Evolutionary conservation across 2,329 filamentous ascomycete genomes (phyloP).

Genomic region (Apiospora rasikravindrae): DNA sequence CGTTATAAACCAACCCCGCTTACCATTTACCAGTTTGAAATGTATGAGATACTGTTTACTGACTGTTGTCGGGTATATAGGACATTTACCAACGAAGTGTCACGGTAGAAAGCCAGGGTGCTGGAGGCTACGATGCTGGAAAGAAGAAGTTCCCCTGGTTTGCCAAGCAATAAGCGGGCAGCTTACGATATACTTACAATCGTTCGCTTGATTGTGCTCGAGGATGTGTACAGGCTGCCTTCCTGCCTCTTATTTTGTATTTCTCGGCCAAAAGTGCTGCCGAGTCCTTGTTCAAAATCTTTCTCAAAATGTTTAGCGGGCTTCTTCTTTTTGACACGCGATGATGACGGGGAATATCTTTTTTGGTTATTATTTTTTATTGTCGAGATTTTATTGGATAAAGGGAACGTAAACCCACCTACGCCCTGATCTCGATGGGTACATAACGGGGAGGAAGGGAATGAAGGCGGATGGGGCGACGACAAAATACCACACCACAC

Average conservation of each 20-base stretch:
- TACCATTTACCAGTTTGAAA: background rate
- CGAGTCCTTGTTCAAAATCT: background rate
- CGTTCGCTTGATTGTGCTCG: background rate
- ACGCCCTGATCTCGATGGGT: background rate
- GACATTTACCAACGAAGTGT: slow-evolving; percentile 69
- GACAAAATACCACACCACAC: background rate
- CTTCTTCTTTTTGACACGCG: background rate
- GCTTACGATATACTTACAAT: background rate
- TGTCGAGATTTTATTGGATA: background rate
- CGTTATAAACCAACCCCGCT: slow-evolving; percentile 39
- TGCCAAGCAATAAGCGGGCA: slow-evolving; percentile 44
- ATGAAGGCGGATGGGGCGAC: background rate
- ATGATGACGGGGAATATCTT: background rate
- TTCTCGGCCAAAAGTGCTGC: background rate
- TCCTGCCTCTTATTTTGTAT: background rate
- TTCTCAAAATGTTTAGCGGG: background rate
- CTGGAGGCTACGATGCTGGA: slow-evolving; percentile 50
- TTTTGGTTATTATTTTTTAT: background rate
- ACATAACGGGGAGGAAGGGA: background rate
- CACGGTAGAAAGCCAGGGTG: slow-evolving; percentile 59
- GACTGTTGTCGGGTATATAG: slow-evolving; percentile 44
- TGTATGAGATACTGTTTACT: background rate
- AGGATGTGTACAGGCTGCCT: background rate
- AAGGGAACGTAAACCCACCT: background rate
- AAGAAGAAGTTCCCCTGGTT: slow-evolving; percentile 74